phyloP scores from a whole-genome alignment of 441 rosid genomes.

The Aquilaria agallochum region DNA sequence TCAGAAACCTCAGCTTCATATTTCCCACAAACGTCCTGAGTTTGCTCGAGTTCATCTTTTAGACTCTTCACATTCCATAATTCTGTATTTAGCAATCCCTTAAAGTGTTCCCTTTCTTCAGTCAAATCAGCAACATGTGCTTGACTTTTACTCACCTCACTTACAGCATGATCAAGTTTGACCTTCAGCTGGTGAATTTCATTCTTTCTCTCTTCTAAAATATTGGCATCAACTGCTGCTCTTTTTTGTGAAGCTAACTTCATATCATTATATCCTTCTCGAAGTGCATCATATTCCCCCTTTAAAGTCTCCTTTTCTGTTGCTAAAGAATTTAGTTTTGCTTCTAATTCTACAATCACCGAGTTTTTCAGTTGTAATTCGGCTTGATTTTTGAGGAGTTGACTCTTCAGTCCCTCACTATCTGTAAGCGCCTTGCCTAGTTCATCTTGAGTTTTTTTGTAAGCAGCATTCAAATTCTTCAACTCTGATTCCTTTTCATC shows the following conservation, averaged over 20 bases:
- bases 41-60: slow-evolving; percentile 51
- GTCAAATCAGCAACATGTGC: slow-evolving; percentile 38
- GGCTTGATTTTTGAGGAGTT: slow-evolving; percentile 31
- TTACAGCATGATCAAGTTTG: slow-evolving; percentile 41
- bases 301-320: slow-evolving; percentile 51
- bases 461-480: slow-evolving; percentile 37
- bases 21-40: slow-evolving; percentile 47
- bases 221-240: slow-evolving; percentile 48
- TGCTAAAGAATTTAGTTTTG: slow-evolving; percentile 36
- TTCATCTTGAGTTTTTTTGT: slow-evolving; percentile 44
- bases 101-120: slow-evolving; percentile 52
- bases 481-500: slow-evolving; percentile 53
- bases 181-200: slow-evolving; percentile 49
- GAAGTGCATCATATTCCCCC: slow-evolving; percentile 38
- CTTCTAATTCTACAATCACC: slow-evolving; percentile 48
- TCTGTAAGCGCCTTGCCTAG: slow-evolving; percentile 44
- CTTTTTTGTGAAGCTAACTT: slow-evolving; percentile 52
- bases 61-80: slow-evolving; percentile 32
- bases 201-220: slow-evolving; percentile 41
- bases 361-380: slow-evolving; percentile 52
- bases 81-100: slow-evolving; percentile 45
- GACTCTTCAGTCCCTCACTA: slow-evolving; percentile 40
- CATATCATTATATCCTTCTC: slow-evolving; percentile 48
- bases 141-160: slow-evolving; percentile 35
- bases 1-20: slow-evolving; percentile 49